phyloP scores from a whole-genome alignment of 2,329 filamentous ascomycete species.

The Xylariaceae sp. region DNA sequence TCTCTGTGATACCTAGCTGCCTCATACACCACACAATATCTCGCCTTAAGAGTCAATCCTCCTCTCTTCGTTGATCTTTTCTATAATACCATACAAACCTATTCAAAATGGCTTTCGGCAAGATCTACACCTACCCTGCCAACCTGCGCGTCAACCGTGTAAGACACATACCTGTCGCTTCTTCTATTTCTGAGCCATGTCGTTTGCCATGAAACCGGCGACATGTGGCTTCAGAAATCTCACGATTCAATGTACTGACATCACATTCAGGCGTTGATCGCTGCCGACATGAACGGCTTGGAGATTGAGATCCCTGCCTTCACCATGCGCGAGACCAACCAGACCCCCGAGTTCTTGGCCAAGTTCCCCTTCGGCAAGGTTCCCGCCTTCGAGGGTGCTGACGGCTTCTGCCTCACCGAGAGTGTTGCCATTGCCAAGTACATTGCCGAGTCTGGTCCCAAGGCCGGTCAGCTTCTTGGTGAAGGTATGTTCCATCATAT shows the following conservation, averaged over 20 bases:
- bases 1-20: not conserved
- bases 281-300: constrained; percentile 38
- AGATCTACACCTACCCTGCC: constrained; percentile 35
- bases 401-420: constrained; percentile 43
- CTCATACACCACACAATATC: not conserved
- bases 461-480: constrained; percentile 41
- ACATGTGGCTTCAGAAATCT: not conserved
- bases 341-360: constrained; percentile 40
- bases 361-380: constrained; percentile 51
- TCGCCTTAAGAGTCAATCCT: no score
- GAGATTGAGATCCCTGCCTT: constrained; percentile 36
- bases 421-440: constrained; percentile 44
- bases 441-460: constrained; percentile 42
- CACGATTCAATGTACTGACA: not conserved
- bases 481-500: constrained; percentile 5
- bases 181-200: not conserved
- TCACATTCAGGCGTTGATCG: constrained; percentile 31
- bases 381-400: constrained; percentile 43
- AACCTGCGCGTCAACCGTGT: constrained; percentile 37
- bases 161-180: constrained; percentile 16
- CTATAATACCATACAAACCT: no score
- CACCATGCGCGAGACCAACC: constrained; percentile 39
- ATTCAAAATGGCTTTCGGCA: constrained; percentile 38
- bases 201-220: not conserved
- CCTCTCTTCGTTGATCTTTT: no score